A percentile compares a stretch with the other conserved stretches of the same genome.
phyloP scores from a whole-genome alignment of 441 rosid genomes.

The Iberis amara region DNA sequence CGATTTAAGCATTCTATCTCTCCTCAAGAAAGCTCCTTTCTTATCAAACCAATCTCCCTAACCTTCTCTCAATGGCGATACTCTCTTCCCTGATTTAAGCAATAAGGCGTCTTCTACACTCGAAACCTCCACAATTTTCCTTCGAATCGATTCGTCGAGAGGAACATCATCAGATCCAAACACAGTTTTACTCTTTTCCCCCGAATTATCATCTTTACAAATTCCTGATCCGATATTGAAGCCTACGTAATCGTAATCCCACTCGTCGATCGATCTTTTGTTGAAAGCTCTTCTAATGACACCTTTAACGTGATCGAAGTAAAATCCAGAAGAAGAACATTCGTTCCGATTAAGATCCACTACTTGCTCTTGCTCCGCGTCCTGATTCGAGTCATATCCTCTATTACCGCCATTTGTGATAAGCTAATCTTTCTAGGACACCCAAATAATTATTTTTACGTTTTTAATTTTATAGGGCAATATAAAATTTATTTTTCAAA shows the following conservation, averaged over 20 bases:
- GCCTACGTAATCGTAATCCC: constrained; percentile 61
- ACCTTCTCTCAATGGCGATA: constrained; percentile 66
- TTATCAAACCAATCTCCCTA: constrained; percentile 98
- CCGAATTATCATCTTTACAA: constrained; percentile 21
- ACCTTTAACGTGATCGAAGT: constrained; percentile 66
- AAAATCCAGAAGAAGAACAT: constrained; percentile 45
- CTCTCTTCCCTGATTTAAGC: constrained; percentile 52
- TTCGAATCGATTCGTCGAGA: constrained; percentile 63
- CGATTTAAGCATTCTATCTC: constrained; percentile 79
- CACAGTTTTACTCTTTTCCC: constrained; percentile 33
- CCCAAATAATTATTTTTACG: no score
- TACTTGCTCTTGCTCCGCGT: constrained; percentile 36
- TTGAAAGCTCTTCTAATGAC: constrained; percentile 49
- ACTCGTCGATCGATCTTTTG: constrained; percentile 73
- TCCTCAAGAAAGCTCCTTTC: constrained; percentile 81
- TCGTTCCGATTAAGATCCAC: constrained; percentile 32
- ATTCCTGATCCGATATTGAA: constrained; percentile 29
- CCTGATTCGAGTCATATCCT: no score
- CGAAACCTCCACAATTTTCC: constrained; percentile 53
- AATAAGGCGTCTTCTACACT: constrained; percentile 70
- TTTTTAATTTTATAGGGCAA: no score
- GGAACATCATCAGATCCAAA: constrained; percentile 83
- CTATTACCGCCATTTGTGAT: no score
- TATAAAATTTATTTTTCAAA: no score
- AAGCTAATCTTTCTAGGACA: no score